Evolutionary conservation across 371 early-diverging fungal species (phyloP).

Genomic region (Rhizopus arrhizus): DNA sequence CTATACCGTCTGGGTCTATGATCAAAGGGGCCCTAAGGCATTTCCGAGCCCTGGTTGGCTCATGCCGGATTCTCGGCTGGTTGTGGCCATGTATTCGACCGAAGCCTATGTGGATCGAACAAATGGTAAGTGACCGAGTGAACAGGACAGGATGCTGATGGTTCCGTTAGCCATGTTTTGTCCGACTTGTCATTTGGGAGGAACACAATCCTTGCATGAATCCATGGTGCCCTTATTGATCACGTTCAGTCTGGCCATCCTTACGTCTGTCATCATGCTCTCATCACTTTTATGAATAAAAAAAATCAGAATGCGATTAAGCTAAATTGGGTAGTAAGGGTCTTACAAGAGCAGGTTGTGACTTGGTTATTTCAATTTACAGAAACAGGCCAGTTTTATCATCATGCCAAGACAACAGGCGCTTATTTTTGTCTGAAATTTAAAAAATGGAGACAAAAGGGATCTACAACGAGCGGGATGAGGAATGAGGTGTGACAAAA

Average conservation of each 20-base stretch:
- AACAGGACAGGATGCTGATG: no score
- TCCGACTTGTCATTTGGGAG: slow-evolving; percentile 47
- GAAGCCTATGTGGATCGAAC: slow-evolving; percentile 51
- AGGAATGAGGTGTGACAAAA: not conserved
- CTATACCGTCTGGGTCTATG: slow-evolving; percentile 50
- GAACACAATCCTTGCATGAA: slow-evolving; percentile 30
- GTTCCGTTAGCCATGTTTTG: slow-evolving; percentile 46
- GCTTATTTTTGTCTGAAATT: not conserved
- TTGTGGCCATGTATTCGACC: slow-evolving; percentile 50
- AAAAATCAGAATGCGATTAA: not conserved
- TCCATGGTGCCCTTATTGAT: slow-evolving; percentile 31
- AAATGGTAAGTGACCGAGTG: slow-evolving; percentile 41
- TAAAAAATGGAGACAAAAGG: not conserved
- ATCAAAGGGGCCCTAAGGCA: slow-evolving; percentile 52
- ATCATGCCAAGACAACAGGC: no score
- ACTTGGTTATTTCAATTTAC: no score
- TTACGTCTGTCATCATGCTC: slow-evolving; percentile 32
- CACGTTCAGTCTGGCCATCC: slow-evolving; percentile 33
- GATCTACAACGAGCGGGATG: slow-evolving; percentile 12
- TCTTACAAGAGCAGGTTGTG: no score
- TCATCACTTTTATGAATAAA: slow-evolving; percentile 14
- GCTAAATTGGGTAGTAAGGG: not conserved
- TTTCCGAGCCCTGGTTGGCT: slow-evolving; percentile 52
- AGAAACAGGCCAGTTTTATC: no score
- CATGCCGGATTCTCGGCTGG: slow-evolving; percentile 47